phyloP scores from a whole-genome alignment of 2,329 filamentous ascomycete genomes.

The Ophiocordyceps polyrhachis-furcata region DNA sequence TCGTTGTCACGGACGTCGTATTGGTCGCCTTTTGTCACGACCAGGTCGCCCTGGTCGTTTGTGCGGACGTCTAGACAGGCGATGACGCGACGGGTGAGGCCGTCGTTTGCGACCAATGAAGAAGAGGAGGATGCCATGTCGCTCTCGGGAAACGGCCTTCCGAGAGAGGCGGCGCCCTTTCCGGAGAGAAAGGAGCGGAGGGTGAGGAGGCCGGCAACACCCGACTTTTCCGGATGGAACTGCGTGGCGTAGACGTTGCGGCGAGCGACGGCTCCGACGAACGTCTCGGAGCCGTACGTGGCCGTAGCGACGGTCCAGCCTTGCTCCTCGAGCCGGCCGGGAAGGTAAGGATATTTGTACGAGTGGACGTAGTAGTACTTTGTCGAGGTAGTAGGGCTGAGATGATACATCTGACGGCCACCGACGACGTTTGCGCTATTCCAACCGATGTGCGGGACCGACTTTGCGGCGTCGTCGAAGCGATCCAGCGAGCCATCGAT shows the following conservation, averaged over 20 bases:
- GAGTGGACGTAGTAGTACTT: slow-evolving; percentile 99
- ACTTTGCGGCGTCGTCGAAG: slow-evolving; percentile 62
- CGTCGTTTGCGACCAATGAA: slow-evolving; percentile 25
- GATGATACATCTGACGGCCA: slow-evolving; percentile 47
- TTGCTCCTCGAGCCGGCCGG: slow-evolving; percentile 54
- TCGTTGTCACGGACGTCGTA: slow-evolving; percentile 93
- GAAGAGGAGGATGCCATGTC: too few relatives aligned
- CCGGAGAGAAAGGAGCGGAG: slow-evolving; percentile 76
- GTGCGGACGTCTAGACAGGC: slow-evolving; percentile 90
- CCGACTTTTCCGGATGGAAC: slow-evolving; percentile 96
- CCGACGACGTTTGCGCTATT: slow-evolving; percentile 58
- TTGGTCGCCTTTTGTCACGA: slow-evolving; percentile 96
- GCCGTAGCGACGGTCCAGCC: slow-evolving; percentile 91
- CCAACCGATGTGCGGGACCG: slow-evolving; percentile 98
- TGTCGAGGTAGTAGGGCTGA: slow-evolving; percentile 46
- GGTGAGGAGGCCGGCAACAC: slow-evolving; percentile 68
- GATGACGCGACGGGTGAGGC: slow-evolving; percentile 82
- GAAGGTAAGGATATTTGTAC: slow-evolving; percentile 62
- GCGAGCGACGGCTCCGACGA: slow-evolving; percentile 75
- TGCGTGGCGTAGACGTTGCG: slow-evolving; percentile 82
- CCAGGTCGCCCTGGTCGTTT: slow-evolving; percentile 85
- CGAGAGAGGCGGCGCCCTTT: slow-evolving; percentile 33
- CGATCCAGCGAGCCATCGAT: slow-evolving; percentile 53
- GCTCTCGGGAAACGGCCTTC: slow-evolving; percentile 1
- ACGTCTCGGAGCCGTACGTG: slow-evolving; percentile 72